phyloP scores from a whole-genome alignment of 2,329 filamentous ascomycete species.

The Aspergillus candidus region DNA sequence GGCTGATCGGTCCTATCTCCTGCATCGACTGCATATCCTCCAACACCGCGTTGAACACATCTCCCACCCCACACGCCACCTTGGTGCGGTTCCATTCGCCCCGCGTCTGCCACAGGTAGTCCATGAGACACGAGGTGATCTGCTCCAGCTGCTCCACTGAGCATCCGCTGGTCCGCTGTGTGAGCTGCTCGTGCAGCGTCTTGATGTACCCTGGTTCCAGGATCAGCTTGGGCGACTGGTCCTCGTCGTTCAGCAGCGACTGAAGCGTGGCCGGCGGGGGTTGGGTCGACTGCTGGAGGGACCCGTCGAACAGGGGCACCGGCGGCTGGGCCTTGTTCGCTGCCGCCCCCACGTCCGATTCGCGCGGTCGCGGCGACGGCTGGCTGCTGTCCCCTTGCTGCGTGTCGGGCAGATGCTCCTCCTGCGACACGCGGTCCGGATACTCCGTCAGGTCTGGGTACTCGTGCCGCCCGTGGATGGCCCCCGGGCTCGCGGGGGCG shows the following conservation, averaged over 20 bases:
- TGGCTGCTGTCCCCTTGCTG: conserved; percentile 46
- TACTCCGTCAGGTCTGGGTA: conserved; percentile 50
- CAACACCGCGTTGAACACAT: conserved; percentile 67
- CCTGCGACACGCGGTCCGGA: conserved; percentile 47
- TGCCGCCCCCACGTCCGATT: conserved; percentile 6
- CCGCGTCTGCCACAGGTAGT: conserved; percentile 73
- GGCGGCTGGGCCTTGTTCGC: conserved; percentile 32
- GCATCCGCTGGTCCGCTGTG: conserved; percentile 64
- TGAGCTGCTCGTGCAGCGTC: conserved; percentile 58
- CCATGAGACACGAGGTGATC: conserved; percentile 85
- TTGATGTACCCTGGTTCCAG: conserved; percentile 49
- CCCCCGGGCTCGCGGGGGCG: conserved; percentile 57
- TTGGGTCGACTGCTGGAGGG: conserved; percentile 20
- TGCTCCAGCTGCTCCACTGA: conserved; percentile 94
- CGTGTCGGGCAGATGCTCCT: conserved; percentile 59
- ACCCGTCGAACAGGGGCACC: conserved; percentile 35
- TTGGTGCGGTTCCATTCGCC: conserved; percentile 76
- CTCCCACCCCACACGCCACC: conserved; percentile 58
- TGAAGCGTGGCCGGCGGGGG: conserved; percentile 23
- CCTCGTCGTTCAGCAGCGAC: conserved; percentile 30
- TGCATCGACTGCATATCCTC: conserved; percentile 53
- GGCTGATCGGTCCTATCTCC: conserved; percentile 31
- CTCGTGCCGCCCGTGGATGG: conserved; percentile 41
- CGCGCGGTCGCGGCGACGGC: conserved; percentile 24
- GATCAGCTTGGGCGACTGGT: conserved; percentile 23